Conservation (phyloP, 345 rosid species). For the Bruguiera sexangula region DNA sequence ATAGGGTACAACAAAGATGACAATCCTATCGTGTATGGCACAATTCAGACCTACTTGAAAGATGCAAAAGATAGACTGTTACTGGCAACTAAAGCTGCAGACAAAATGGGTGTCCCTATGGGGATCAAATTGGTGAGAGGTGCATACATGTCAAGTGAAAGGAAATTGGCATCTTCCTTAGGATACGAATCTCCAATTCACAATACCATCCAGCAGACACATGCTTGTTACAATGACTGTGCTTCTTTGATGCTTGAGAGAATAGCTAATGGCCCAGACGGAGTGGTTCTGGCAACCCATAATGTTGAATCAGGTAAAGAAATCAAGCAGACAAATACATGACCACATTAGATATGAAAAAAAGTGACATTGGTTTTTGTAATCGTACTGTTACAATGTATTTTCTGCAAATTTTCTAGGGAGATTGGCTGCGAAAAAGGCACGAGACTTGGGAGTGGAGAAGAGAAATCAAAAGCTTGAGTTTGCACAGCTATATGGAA, state of each 20-base stretch:
- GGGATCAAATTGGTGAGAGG: constrained; percentile 89
- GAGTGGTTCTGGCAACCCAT: constrained; percentile 85
- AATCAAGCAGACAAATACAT: no score
- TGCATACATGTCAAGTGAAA: constrained; percentile 80
- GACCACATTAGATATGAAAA: background rate
- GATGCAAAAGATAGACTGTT: constrained; percentile 67
- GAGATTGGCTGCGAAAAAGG: constrained; percentile 55
- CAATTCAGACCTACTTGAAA: constrained; percentile 79
- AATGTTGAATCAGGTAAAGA: constrained; percentile 68
- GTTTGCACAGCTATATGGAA: constrained; percentile 89
- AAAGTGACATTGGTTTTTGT: background rate
- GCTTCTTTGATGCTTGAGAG: constrained; percentile 67
- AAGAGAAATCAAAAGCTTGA: constrained; percentile 50
- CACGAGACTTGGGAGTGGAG: constrained; percentile 58
- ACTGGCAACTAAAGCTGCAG: constrained; percentile 47
- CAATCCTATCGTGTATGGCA: constrained; percentile 55
- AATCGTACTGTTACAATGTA: background rate
- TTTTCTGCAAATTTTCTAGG: constrained; percentile 32
- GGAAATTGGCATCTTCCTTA: constrained; percentile 50
- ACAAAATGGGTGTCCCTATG: constrained; percentile 54
- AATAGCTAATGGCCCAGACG: constrained; percentile 51
- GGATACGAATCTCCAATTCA: constrained; percentile 79
- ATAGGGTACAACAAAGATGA: constrained; percentile 44
- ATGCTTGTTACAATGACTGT: constrained; percentile 70
- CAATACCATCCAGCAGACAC: constrained; percentile 61